A percentile compares a stretch with the other conserved stretches of the same genome.
These are phyloP conservation scores for Phytophthora aleatoria DNA, from an alignment of 352 stramenopile species.

Conservation along the genomic window DNA sequence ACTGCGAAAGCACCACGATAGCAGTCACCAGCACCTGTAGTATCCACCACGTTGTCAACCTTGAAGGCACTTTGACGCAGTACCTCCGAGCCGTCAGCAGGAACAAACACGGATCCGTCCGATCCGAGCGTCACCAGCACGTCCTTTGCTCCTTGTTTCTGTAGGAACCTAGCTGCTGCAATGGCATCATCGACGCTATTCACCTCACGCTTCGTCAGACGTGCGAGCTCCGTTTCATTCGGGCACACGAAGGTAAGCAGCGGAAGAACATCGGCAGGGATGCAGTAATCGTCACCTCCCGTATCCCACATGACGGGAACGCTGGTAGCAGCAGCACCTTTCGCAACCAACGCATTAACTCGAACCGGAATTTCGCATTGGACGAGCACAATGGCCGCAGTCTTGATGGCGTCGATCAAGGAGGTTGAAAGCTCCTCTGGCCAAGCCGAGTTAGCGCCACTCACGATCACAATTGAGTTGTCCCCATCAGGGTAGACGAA, in stretches of 20 bases:
- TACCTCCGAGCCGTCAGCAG: conserved; percentile 25
- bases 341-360: conserved; percentile 54
- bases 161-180: conserved; percentile 43
- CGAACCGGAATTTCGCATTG: conserved; percentile 62
- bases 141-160: conserved; percentile 45
- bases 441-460: conserved; percentile 70
- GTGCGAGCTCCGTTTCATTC: conserved; percentile 72
- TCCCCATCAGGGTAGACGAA: conserved; percentile 74
- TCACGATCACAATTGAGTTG: conserved; percentile 81
- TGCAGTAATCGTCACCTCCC: not conserved
- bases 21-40: conserved; percentile 71
- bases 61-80: conserved; percentile 47
- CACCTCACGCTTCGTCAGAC: conserved; percentile 37
- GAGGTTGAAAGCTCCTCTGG: conserved; percentile 33
- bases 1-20: conserved; percentile 71
- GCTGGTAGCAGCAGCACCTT: conserved; percentile 27
- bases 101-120: conserved; percentile 62
- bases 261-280: conserved; percentile 40
- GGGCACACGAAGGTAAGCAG: conserved; percentile 59
- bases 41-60: conserved; percentile 67
- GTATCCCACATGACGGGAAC: not conserved
- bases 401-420: conserved; percentile 45
- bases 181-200: conserved; percentile 48
- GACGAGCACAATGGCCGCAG: conserved; percentile 54
- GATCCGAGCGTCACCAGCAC: conserved; percentile 68